Evolutionary conservation across 345 rosid genomes (phyloP).

Genomic region (Eucalyptus polybractea): DNA sequence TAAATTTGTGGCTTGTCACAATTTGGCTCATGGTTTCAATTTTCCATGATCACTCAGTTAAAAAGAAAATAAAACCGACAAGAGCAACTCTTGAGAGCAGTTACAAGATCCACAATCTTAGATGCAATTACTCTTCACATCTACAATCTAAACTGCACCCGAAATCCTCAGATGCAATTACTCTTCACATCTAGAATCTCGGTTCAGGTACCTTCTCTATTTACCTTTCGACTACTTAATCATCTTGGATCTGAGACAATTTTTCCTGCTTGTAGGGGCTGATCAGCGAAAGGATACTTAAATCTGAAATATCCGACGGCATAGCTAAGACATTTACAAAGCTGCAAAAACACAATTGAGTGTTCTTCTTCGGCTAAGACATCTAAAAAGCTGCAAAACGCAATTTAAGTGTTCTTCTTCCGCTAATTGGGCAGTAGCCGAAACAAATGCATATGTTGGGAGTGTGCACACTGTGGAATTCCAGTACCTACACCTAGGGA

Average conservation of each 20-base stretch:
- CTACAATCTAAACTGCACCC: background rate
- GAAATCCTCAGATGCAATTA: slow-evolving; percentile 27
- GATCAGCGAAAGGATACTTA: slow-evolving; percentile 52
- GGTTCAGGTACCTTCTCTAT: too few relatives aligned
- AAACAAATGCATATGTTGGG: too few relatives aligned
- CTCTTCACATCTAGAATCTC: too few relatives aligned
- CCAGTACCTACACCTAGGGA: too few relatives aligned
- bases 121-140: background rate
- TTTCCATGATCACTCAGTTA: background rate
- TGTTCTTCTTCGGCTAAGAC: background rate
- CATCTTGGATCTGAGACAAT: background rate
- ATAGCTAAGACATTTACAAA: slow-evolving; percentile 28
- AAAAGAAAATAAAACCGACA: background rate
- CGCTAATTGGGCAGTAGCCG: too few relatives aligned
- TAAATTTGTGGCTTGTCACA: background rate
- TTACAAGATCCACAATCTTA: too few relatives aligned
- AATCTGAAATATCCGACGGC: slow-evolving; percentile 51
- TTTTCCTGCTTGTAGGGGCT: slow-evolving; percentile 22
- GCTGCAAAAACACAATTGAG: slow-evolving; percentile 21
- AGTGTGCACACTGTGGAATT: too few relatives aligned
- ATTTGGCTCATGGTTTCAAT: background rate
- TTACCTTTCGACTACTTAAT: background rate
- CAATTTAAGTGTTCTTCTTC: too few relatives aligned
- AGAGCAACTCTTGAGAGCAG: too few relatives aligned
- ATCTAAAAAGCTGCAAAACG: too few relatives aligned